phyloP scores from a whole-genome alignment of 306 rosid genomes.

The Carpinus viminea region DNA sequence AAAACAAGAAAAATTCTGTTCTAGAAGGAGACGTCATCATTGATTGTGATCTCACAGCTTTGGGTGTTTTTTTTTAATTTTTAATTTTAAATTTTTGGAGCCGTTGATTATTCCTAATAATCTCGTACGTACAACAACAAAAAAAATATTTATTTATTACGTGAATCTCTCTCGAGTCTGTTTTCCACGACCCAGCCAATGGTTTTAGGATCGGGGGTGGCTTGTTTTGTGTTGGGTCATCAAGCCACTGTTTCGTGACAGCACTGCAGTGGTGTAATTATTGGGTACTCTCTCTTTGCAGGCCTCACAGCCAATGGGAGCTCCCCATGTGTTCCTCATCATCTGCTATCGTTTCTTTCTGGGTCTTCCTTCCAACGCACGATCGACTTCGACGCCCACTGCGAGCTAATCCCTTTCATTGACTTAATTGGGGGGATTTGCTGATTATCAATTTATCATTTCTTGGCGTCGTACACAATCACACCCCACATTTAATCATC shows the following conservation, averaged over 20 bases:
- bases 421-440: not conserved
- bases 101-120: not conserved
- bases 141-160: not conserved
- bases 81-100: not conserved
- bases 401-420: not conserved
- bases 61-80: not conserved
- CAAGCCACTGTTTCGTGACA: not conserved
- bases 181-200: not conserved
- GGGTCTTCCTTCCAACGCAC: too few relatives aligned
- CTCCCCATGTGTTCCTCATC: not conserved
- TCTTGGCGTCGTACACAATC: too few relatives aligned
- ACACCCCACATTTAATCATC: too few relatives aligned
- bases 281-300: not conserved
- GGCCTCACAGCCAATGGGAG: not conserved
- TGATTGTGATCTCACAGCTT: constrained; percentile 9
- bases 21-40: constrained; percentile 35
- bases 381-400: too few relatives aligned
- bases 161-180: not conserved
- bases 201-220: not conserved
- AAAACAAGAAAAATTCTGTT: constrained; percentile 6
- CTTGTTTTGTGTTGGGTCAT: not conserved
- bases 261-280: not conserved
- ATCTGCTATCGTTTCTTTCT: too few relatives aligned
- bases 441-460: not conserved
- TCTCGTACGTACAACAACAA: not conserved